Evolutionary conservation across 176 grass and related monocot species (phyloP).

Genomic region (Aegilops sharonensis): DNA sequence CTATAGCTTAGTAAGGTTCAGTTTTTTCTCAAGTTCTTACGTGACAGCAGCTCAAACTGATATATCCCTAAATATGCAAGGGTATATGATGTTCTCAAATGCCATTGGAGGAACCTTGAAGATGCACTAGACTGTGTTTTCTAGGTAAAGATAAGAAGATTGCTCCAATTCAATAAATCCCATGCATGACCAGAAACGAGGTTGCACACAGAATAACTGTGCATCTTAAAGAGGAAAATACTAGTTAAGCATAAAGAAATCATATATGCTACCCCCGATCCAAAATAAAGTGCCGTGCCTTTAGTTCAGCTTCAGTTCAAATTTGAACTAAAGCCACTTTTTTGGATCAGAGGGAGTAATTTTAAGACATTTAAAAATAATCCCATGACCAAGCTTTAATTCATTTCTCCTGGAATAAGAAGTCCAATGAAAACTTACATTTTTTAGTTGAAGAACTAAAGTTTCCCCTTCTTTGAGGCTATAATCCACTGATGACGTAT

Average conservation of each 20-base stretch:
- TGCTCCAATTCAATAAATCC: neutral
- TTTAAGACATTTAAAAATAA: neutral
- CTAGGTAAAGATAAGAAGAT: slow-evolving; percentile 1
- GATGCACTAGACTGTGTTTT: neutral
- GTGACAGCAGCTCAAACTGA: neutral
- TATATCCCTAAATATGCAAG: neutral
- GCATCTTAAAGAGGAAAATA: slow-evolving; percentile 19
- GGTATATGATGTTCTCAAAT: neutral
- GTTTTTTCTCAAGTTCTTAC: slow-evolving; percentile 2
- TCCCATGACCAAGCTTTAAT: neutral
- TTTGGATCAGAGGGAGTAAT: neutral
- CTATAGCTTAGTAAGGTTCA: neutral
- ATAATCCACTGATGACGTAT: slow-evolving; percentile 83
- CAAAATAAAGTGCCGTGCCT: no score
- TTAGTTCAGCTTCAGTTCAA: no score
- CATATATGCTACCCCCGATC: neutral
- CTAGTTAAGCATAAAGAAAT: neutral
- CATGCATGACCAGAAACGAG: neutral
- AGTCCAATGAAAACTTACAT: slow-evolving; percentile 49
- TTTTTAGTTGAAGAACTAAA: slow-evolving; percentile 93
- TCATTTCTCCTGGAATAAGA: neutral
- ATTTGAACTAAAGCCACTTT: no score
- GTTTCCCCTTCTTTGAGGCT: slow-evolving; percentile 99
- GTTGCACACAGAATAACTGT: neutral
- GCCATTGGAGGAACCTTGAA: slow-evolving; percentile 10